phyloP scores from a whole-genome alignment of 75 land plant genomes.

The Pinus taeda region DNA sequence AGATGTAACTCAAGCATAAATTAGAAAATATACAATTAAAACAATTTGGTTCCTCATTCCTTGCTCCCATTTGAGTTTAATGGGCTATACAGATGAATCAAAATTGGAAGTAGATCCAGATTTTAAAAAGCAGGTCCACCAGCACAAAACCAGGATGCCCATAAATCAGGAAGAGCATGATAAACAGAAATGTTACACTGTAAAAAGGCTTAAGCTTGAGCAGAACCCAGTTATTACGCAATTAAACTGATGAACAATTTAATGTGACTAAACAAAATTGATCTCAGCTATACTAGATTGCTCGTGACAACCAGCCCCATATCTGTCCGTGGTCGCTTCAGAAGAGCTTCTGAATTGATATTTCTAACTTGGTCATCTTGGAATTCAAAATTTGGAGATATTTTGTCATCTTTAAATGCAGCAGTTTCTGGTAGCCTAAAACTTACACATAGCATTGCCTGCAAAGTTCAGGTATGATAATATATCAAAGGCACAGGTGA shows the following conservation, averaged over 20 bases:
- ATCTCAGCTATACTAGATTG: not conserved
- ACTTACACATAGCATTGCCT: constrained; percentile 72
- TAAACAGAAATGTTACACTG: not conserved
- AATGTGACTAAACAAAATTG: constrained; percentile 4
- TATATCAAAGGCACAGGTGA: not conserved
- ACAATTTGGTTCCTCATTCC: not conserved
- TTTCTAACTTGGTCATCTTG: not conserved
- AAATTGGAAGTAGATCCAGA: not conserved
- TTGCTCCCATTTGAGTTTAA: not conserved
- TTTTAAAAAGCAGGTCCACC: too few relatives aligned
- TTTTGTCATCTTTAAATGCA: constrained; percentile 4
- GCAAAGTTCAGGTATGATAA: constrained; percentile 10
- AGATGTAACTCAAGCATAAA: not conserved
- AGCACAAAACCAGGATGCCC: not conserved
- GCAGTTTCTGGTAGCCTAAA: constrained; percentile 45
- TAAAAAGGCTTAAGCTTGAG: not conserved
- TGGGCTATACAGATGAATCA: not conserved
- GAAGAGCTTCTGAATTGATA: not conserved
- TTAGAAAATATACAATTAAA: not conserved
- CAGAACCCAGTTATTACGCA: not conserved
- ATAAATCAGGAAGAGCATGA: not conserved
- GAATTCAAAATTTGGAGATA: not conserved
- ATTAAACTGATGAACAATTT: not conserved
- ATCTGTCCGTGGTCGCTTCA: not conserved
- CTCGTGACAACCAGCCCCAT: not conserved